Evolutionary conservation across 176 grass and related monocot species (phyloP), one percentile per base, ranked within the genome.

Genomic region (Pharus latifolius): DNA sequence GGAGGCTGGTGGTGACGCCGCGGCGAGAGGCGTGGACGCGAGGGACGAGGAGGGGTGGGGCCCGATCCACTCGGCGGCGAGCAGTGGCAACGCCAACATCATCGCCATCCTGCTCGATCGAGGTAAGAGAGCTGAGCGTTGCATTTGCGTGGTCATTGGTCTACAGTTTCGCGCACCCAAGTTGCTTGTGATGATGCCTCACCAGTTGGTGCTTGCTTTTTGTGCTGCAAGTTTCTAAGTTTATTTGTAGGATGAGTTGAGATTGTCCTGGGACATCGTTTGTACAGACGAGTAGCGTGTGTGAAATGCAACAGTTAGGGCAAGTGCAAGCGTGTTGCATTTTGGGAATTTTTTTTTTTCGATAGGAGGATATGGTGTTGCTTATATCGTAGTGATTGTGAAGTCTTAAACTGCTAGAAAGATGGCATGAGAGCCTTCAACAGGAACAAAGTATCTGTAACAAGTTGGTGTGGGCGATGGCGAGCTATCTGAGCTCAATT

Each of bases 41-140:
- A 83, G 66, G 69, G 95, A 99, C 52, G 95, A 99, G 40, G 95
- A 99, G 33, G 95, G 95, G 37, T 99, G 95, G 95, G 89, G 72
- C 31, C 95, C 95, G 28, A 73, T 99, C 38, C 95, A 94, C 63
- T 91, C 95, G 3, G 87, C 69, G 23, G 81, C 84, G 0, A 99
- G 95, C 73, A 86, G 75, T 1, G 90, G 95, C 41, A 94, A 94
- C 65, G 72, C 70, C 16, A 32, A 91, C 53, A 86, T 99, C 43
- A 5, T 94, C 17, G 35, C 78, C 24, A 88, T 88, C 74, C 78
- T 99, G 72, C 74, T 99, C 18, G 81, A 77, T 37, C 84, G 65
- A 81, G 95, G 95, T 99, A 55, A 29, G 60, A 6, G 17, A 23
- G 56, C 18, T 12, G 19, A 4, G 0, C 0, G 12, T 28, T 44